Evolutionary conservation across 2,329 filamentous ascomycete genomes (phyloP).

Genomic region (Xylariaceae sp.): DNA sequence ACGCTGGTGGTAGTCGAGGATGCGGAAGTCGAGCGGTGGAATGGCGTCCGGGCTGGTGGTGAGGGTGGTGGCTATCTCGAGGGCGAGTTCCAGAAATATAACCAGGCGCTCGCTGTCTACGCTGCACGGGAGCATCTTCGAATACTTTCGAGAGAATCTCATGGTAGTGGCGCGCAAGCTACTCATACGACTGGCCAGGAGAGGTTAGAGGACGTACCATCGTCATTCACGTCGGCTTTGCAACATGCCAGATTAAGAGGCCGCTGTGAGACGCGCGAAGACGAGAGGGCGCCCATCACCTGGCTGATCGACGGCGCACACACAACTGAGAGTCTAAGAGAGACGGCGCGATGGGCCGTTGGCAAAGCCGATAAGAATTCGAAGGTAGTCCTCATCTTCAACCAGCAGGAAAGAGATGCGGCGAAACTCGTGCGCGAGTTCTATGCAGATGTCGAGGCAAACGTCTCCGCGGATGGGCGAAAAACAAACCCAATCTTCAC

Average conservation of each 20-base stretch:
- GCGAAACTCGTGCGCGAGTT: conserved; percentile 58
- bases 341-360: conserved; percentile 74
- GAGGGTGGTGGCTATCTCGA: conserved; percentile 37
- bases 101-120: conserved; percentile 52
- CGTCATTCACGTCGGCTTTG: conserved; percentile 59
- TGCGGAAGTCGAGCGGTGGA: conserved; percentile 37
- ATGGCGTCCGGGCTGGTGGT: conserved; percentile 30
- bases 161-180: conserved; percentile 3
- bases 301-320: conserved; percentile 90
- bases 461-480: not conserved
- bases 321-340: conserved; percentile 74
- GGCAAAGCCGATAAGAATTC: conserved; percentile 31
- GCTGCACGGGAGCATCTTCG: conserved; percentile 55
- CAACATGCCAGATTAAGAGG: conserved; percentile 65
- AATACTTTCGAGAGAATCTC: conserved; percentile 18
- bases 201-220: conserved; percentile 37
- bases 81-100: conserved; percentile 52
- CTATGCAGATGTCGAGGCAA: conserved; percentile 47
- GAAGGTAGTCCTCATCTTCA: conserved; percentile 68
- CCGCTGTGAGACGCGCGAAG: conserved; percentile 63
- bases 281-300: conserved; percentile 42
- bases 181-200: conserved; percentile 3
- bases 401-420: conserved; percentile 83
- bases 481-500: conserved; percentile 50
- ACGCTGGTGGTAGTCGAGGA: conserved; percentile 40